These are phyloP conservation scores for Begonia masoniana DNA, from an alignment of 306 rosid species.

Conservation along the genomic window DNA sequence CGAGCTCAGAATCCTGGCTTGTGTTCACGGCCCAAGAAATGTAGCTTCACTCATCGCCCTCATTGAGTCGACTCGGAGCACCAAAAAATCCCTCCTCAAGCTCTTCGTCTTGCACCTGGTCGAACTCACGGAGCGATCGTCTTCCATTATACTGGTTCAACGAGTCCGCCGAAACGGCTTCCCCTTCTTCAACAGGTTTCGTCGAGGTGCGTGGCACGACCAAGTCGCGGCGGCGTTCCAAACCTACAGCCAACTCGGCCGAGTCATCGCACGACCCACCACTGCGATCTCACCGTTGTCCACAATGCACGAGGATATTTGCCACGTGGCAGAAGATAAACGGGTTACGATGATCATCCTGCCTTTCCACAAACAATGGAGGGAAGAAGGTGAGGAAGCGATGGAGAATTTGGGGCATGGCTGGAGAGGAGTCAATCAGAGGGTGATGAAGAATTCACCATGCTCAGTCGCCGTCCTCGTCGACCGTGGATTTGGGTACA, in stretches of 20 bases:
- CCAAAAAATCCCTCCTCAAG: slow-evolving; percentile 27
- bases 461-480: slow-evolving; percentile 64
- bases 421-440: slow-evolving; percentile 66
- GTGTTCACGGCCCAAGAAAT: slow-evolving; percentile 55
- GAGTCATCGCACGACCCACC: slow-evolving; percentile 47
- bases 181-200: slow-evolving; percentile 44
- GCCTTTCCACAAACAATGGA: slow-evolving; percentile 66
- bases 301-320: slow-evolving; percentile 65
- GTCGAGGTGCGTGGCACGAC: slow-evolving; percentile 29
- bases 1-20: slow-evolving; percentile 53
- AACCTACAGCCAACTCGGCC: slow-evolving; percentile 43
- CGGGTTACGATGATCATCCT: slow-evolving; percentile 52
- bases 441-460: slow-evolving; percentile 52
- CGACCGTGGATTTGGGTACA: slow-evolving; percentile 49
- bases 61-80: slow-evolving; percentile 46
- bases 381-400: slow-evolving; percentile 8
- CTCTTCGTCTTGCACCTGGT: slow-evolving; percentile 70
- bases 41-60: slow-evolving; percentile 38
- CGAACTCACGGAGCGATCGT: slow-evolving; percentile 66
- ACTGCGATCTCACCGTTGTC: slow-evolving; percentile 53
- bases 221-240: slow-evolving; percentile 44
- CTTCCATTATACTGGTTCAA: slow-evolving; percentile 58
- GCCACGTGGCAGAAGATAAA: slow-evolving; percentile 68
- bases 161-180: slow-evolving; percentile 54
- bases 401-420: slow-evolving; percentile 44